A percentile compares a stretch with the other conserved stretches of the same genome.
Evolutionary conservation across 2,329 filamentous ascomycete species (phyloP).

Genomic region (Talaromyces islandicus): DNA sequence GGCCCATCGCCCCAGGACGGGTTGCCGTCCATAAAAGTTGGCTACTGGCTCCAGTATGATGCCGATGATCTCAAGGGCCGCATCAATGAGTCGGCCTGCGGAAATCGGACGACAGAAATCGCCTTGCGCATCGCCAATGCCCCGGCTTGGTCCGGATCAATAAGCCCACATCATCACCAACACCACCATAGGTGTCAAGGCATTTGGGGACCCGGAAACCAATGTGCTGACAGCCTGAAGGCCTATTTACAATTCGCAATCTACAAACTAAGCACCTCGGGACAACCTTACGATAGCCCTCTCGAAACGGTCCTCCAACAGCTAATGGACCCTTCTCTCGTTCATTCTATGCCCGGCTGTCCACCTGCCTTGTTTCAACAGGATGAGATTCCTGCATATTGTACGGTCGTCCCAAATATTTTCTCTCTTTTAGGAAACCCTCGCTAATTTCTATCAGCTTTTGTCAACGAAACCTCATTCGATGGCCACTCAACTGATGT

Average conservation of each 20-base stretch:
- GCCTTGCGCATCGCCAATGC: conserved; percentile 32
- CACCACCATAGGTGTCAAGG: conserved; percentile 32
- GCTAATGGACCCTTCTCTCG: conserved; percentile 18
- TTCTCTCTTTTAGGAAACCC: not conserved
- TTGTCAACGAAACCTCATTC: conserved; percentile 21
- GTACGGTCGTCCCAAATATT: conserved; percentile 17
- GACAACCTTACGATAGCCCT: conserved; percentile 22
- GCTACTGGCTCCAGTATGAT: conserved; percentile 32
- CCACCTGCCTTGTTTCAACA: conserved; percentile 28
- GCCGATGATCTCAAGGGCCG: conserved; percentile 19
- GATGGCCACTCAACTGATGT: conserved; percentile 17
- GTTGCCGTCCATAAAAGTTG: conserved; percentile 27
- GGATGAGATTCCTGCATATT: conserved; percentile 24
- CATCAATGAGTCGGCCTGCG: conserved; percentile 15
- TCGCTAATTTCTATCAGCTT: conserved; percentile 18
- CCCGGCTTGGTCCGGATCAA: conserved; percentile 23
- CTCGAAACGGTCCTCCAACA: conserved; percentile 24
- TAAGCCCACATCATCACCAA: conserved; percentile 11
- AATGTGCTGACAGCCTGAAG: conserved; percentile 28
- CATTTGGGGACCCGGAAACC: conserved; percentile 23
- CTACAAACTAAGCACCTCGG: conserved; percentile 21
- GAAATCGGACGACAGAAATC: conserved; percentile 32
- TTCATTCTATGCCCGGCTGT: conserved; percentile 18
- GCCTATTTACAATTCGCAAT: conserved; percentile 20
- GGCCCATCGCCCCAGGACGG: conserved; percentile 6